Evolutionary conservation across 768 basidiomycete genomes (phyloP), one percentile per base, ranked within the genome.

Genomic region (Russula sp.): DNA sequence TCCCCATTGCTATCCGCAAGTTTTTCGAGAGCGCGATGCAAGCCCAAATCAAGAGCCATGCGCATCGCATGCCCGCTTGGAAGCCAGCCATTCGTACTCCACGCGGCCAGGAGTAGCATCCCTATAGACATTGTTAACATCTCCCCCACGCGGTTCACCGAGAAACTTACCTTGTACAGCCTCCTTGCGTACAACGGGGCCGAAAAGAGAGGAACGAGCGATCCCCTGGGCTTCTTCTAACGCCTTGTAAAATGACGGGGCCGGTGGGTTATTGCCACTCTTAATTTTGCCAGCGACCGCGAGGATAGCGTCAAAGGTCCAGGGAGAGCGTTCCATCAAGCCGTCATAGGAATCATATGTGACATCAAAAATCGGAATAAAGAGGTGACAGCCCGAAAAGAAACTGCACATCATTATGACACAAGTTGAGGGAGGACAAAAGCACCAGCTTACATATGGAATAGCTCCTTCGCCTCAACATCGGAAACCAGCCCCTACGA

Each of bases 151-250:
- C 4, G 18, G 35, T 16, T 57, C 18, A 29, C 39, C 32, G 2
- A 4, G 56, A 35, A 50, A 70, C 77, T 68, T 67, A 87, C 90
- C 91, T 81, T 92, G 90, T 38, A 95, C 93, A 41, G 92, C 95
- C 75, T 98, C 95, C 74, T 96, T 96, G 70, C 91, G 79, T 43
- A 94, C 93, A 43, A 95, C 85, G 51, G 94, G 93, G 16, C 95
- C 93, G 69, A 98, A 97, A 43, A 98, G 80, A 7, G 92, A 92
- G 34, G 90, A 93, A 43, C 94, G 83, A 46, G 95, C 95, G 67
- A 98, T 96, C 50, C 93, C 93, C 72, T 96, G 94, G 29, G 95
- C 93, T 75, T 97, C 93, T 71, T 96, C 93, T 47, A 96, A 78
- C 70, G 90, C 90, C 70, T 86, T 86, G 78, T 94, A 93, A 74